phyloP scores from a whole-genome alignment of 495 filamentous ascomycete genomes.

The Echria macrotheca region DNA sequence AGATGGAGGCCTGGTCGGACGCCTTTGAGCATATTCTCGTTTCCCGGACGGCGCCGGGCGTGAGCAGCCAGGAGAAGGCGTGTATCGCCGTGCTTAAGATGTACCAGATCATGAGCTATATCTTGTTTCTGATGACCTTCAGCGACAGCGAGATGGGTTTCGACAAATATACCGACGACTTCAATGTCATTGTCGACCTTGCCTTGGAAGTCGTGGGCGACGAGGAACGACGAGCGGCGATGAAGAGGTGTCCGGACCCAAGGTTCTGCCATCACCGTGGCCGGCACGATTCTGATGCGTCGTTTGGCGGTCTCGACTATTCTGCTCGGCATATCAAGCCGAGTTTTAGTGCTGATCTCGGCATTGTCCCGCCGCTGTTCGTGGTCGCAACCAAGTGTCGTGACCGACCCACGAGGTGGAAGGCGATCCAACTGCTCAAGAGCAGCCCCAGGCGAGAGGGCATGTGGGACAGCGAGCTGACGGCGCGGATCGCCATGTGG shows the following conservation, averaged over 20 bases:
- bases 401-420: slow-evolving; percentile 46
- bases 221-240: slow-evolving; percentile 41
- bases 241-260: slow-evolving; percentile 39
- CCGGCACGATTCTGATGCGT: slow-evolving; percentile 29
- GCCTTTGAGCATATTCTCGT: slow-evolving; percentile 48
- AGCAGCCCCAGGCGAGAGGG: slow-evolving; percentile 54
- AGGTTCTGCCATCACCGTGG: slow-evolving; percentile 37
- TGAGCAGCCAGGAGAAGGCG: slow-evolving; percentile 48
- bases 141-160: slow-evolving; percentile 43
- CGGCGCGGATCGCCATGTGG: slow-evolving; percentile 49
- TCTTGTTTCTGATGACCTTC: slow-evolving; percentile 52
- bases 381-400: slow-evolving; percentile 55
- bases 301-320: slow-evolving; percentile 38
- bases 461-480: slow-evolving; percentile 57
- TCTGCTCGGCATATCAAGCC: slow-evolving; percentile 45
- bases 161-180: slow-evolving; percentile 35
- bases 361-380: slow-evolving; percentile 51
- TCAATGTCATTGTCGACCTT: slow-evolving; percentile 40
- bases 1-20: slow-evolving; percentile 46
- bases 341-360: slow-evolving; percentile 49
- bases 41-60: slow-evolving; percentile 40
- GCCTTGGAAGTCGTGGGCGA: slow-evolving; percentile 45
- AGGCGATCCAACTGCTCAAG: slow-evolving; percentile 51
- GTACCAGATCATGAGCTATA: slow-evolving; percentile 47
- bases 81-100: slow-evolving; percentile 51